Evolutionary conservation across 1,139 yeast genomes (phyloP).

Genomic region (Saccharomyces hybrid): DNA sequence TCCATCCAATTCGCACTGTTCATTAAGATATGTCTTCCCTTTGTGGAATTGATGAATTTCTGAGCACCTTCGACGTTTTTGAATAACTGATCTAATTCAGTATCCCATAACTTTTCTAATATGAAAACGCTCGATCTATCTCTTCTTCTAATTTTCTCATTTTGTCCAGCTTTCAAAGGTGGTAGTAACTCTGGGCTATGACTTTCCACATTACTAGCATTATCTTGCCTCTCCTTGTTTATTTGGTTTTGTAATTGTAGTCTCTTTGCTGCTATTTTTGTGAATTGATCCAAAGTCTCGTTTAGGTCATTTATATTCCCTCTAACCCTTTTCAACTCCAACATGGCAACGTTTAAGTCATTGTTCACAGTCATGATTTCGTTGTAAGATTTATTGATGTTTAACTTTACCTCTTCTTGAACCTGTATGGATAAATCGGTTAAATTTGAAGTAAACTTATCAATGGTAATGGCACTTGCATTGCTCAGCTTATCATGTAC

Average conservation of each 20-base stretch:
- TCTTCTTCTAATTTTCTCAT: constrained; percentile 27
- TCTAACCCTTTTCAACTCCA: constrained; percentile 57
- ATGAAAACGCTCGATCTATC: constrained; percentile 67
- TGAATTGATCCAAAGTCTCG: constrained; percentile 57
- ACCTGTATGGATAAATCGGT: constrained; percentile 46
- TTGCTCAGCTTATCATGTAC: constrained; percentile 49
- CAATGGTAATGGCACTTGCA: constrained; percentile 69
- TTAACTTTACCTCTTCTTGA: constrained; percentile 55
- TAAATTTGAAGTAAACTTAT: constrained; percentile 57
- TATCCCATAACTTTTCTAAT: constrained; percentile 75
- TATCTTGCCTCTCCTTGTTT: background rate
- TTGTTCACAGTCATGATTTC: constrained; percentile 62
- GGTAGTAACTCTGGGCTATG: constrained; percentile 16
- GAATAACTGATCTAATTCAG: constrained; percentile 62
- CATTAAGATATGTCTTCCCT: constrained; percentile 74
- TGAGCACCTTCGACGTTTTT: constrained; percentile 88
- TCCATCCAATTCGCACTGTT: constrained; percentile 87
- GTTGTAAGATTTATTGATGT: constrained; percentile 64
- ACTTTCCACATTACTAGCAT: background rate
- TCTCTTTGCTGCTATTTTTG: constrained; percentile 58
- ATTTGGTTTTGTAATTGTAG: constrained; percentile 38
- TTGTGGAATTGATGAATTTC: constrained; percentile 63
- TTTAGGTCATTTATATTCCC: constrained; percentile 53
- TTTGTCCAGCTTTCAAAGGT: constrained; percentile 14
- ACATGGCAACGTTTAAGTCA: constrained; percentile 55